Base-by-base conservation (phyloP, 768 basidiomycete genomes). In the Mycena olivaceomarginata region DNA sequence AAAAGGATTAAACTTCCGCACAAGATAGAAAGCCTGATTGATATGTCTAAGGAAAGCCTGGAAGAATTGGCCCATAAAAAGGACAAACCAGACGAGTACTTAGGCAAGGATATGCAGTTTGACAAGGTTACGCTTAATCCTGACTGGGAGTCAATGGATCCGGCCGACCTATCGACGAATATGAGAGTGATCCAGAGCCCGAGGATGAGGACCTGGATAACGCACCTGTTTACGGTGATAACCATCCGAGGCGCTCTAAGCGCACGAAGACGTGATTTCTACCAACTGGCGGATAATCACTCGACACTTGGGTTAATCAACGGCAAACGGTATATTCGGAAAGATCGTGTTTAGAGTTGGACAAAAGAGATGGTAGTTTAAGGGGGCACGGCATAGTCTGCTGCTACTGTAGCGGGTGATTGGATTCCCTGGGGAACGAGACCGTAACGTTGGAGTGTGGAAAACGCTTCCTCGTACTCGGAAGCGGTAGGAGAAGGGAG, bases 151-250 rank as follows among this genome's bases (percentile, higher is more conserved):
- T 5, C 5, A 11, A 12, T 39, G 7, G 59, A 62, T 62, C 59
- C 59, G 1, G 59, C 25, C 2, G 59, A 45, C 43, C 5, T 45
- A 3, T 11, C 11, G 43, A 45, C 0, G 43, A 45, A 62, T 22
- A 31, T 62, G 59, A 39, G 15, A 13, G 59, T 16, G 48, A 51
- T 3, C 2, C 13, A 51, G 48, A 51, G 2, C 18, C 18, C n/a
- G 48, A 51, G 1, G 48, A 51, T 2, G 13, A 51, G 31, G 31
- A 31, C 31, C 31, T 31, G 2, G 4, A 31, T 31, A 4, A 31
- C 4, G 31, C 31, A 0, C 0, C 31, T 3, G 4, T 3, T 3
- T 31, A 31, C 31, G 3, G 3, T 4, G 31, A 31, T 31, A 3
- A 31, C 4, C 2, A 31, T 3, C 3, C 31, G 31, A 1, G 3